Percentiles rank a stretch among this genome's conserved stretches.
Evolutionary conservation across 805 yeast species (phyloP).

Genomic region (Cyberlindnera saturnus): DNA sequence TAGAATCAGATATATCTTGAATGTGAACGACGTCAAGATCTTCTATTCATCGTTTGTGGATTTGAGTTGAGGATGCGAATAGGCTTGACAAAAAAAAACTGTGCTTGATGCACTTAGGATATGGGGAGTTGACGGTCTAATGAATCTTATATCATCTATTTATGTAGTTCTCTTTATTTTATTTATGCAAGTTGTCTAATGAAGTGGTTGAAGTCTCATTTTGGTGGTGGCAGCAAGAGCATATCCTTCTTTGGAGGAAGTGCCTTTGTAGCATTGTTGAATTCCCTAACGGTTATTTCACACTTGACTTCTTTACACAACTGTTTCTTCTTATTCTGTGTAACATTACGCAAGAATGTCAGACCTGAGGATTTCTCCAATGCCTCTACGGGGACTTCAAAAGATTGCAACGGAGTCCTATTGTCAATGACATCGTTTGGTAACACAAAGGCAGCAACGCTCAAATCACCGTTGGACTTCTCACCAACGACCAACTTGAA

Average conservation of each 20-base stretch:
- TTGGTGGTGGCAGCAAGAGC: constrained; percentile 9
- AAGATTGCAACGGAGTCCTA: constrained; percentile 58
- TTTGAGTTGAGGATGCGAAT: neutral
- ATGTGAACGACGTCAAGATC: constrained; percentile 27
- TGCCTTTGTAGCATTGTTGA: constrained; percentile 34
- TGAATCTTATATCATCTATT: no score
- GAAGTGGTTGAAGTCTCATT: neutral
- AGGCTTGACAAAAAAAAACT: neutral
- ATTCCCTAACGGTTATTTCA: constrained; percentile 76
- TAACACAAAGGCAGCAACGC: constrained; percentile 89
- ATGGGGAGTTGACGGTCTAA: no score
- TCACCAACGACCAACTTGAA: constrained; percentile 90
- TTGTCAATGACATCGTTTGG: constrained; percentile 84
- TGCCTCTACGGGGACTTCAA: constrained; percentile 87
- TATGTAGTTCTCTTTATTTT: neutral
- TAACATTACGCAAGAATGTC: constrained; percentile 67
- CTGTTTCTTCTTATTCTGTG: constrained; percentile 47
- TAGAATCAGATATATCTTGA: constrained; percentile 21
- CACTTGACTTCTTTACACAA: constrained; percentile 81
- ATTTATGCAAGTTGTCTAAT: neutral
- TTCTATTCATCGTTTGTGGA: constrained; percentile 28
- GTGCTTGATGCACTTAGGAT: neutral
- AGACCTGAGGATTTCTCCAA: constrained; percentile 84
- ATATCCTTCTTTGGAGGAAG: constrained; percentile 13
- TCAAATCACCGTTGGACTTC: constrained; percentile 39